These are phyloP conservation scores for Yamadazyma siamensis DNA, from an alignment of 1,139 yeast species.

Conservation along the genomic window DNA sequence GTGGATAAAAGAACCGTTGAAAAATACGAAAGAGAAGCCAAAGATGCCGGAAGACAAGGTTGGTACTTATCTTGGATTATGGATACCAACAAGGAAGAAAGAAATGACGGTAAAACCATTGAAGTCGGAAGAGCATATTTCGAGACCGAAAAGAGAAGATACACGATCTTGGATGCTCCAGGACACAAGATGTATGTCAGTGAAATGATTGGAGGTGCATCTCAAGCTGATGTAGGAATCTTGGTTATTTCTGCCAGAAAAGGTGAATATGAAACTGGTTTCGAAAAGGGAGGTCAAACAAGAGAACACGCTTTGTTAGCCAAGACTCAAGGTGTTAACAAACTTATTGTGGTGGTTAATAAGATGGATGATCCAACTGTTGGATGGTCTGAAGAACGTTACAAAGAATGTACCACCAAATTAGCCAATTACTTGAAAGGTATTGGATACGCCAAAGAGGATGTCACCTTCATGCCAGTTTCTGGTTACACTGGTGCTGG, in stretches of 20 bases:
- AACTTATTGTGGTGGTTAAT: constrained; percentile 88
- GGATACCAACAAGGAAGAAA: constrained; percentile 99
- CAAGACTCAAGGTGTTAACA: constrained; percentile 96
- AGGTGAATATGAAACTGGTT: constrained; percentile 99
- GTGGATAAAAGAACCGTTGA: constrained; percentile 99
- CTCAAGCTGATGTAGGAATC: constrained; percentile 98
- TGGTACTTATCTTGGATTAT: constrained; percentile 99
- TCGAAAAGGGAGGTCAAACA: constrained; percentile 98
- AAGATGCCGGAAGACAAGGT: constrained; percentile 99
- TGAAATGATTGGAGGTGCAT: constrained; percentile 99
- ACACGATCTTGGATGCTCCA: constrained; percentile 97
- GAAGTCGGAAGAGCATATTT: constrained; percentile 98
- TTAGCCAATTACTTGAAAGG: constrained; percentile 77
- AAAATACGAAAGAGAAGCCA: constrained; percentile 96
- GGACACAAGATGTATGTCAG: constrained; percentile 99
- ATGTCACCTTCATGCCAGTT: constrained; percentile 91
- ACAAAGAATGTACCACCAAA: constrained; percentile 89
- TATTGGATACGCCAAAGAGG: constrained; percentile 85
- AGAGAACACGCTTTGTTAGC: constrained; percentile 98
- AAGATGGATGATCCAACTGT: constrained; percentile 99
- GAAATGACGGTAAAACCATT: constrained; percentile 97
- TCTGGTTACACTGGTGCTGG: constrained; percentile 98
- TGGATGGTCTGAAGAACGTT: constrained; percentile 92
- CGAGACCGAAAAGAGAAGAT: constrained; percentile 96
- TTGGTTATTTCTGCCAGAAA: constrained; percentile 96